Evolutionary conservation across 2,329 filamentous ascomycete species (phyloP).

Genomic region (Colletotrichum australisinense): DNA sequence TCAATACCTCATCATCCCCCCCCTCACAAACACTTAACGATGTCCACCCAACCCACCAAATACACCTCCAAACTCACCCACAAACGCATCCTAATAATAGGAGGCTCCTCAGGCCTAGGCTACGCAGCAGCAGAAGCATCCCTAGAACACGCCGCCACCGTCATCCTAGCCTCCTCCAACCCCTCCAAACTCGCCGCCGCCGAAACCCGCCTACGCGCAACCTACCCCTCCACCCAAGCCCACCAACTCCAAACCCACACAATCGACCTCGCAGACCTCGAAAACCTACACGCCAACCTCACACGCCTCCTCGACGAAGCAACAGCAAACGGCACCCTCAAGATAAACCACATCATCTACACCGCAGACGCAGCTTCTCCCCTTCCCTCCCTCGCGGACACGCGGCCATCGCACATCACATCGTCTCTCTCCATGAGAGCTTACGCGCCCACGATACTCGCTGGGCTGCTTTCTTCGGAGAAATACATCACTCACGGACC

Average conservation of each 20-base stretch:
- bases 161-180: conserved; percentile 16
- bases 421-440: conserved; percentile 6
- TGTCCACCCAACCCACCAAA: background rate
- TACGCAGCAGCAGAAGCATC: conserved; percentile 16
- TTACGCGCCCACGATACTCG: conserved; percentile 10
- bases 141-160: background rate
- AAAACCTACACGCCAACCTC: background rate
- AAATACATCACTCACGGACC: background rate
- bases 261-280: conserved; percentile 15
- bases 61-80: conserved; percentile 5
- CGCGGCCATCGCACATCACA: background rate
- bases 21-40: background rate
- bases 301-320: background rate
- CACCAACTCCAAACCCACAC: background rate
- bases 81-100: conserved; percentile 8
- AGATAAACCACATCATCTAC: conserved; percentile 22
- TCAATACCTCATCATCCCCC: too few species aligned
- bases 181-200: conserved; percentile 9
- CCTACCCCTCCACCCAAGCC: background rate
- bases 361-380: conserved; percentile 4
- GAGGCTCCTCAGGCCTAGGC: conserved; percentile 23
- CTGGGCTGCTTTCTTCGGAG: background rate
- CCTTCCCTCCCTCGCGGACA: background rate
- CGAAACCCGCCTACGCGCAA: background rate
- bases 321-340: background rate